Evolutionary conservation across 2,329 filamentous ascomycete genomes (phyloP).

Genomic region (Ceratocystis huliohia): DNA sequence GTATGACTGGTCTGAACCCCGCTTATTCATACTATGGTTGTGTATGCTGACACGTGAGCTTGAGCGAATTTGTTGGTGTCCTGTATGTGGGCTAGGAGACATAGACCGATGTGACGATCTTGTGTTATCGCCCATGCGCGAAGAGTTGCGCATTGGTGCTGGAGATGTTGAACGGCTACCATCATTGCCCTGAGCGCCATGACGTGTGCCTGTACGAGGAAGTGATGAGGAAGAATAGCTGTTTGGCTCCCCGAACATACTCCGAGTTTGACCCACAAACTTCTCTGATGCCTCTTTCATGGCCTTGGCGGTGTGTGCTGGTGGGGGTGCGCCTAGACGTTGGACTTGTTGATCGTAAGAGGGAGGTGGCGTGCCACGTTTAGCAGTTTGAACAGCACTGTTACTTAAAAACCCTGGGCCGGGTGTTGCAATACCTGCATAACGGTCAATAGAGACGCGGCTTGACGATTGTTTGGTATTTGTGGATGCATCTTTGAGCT

Average conservation of each 20-base stretch:
- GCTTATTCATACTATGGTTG: conserved; percentile 32
- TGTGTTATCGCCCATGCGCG: conserved; percentile 13
- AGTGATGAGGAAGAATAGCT: conserved; percentile 19
- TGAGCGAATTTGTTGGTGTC: conserved; percentile 13
- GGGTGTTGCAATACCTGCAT: conserved; percentile 84
- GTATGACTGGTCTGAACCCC: conserved; percentile 39
- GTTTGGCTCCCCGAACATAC: conserved; percentile 48
- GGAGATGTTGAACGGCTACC: conserved; percentile 54
- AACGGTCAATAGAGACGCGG: conserved; percentile 89
- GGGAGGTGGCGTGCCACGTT: conserved; percentile 69
- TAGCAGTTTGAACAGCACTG: conserved; percentile 39
- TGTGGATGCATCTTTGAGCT: conserved; percentile 69
- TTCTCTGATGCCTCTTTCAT: conserved; percentile 94
- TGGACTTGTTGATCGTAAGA: conserved; percentile 71
- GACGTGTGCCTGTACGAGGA: conserved; percentile 37
- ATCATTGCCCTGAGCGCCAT: conserved; percentile 46
- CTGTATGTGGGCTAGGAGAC: conserved; percentile 14
- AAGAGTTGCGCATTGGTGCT: conserved; percentile 36
- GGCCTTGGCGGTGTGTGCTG: conserved; percentile 80
- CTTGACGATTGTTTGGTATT: conserved; percentile 59
- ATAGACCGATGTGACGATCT: conserved; percentile 16
- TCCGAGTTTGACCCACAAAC: conserved; percentile 70
- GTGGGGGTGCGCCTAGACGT: conserved; percentile 74
- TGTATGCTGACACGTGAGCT: conserved; percentile 24
- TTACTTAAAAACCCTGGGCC: conserved; percentile 38